Evolutionary conservation across 768 basidiomycete genomes (phyloP).

Genomic region (Termitomyces sp.): DNA sequence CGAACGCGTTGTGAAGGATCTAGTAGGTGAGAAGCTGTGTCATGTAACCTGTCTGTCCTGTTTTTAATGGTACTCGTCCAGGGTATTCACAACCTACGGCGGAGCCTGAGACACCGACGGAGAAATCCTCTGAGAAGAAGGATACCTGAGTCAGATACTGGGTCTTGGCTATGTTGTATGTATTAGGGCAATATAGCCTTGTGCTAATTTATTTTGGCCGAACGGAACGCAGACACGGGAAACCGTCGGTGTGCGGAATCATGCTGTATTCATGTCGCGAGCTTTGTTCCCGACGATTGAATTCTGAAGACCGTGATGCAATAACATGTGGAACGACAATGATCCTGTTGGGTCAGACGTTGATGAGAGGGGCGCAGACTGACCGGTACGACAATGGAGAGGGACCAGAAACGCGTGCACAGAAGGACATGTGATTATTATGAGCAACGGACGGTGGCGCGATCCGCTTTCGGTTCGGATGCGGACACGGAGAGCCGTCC

Average conservation of each 20-base stretch:
- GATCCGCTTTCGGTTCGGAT: constrained; percentile 20
- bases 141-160: constrained; percentile 4
- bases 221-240: constrained; percentile 5
- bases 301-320: no score
- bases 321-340: neutral
- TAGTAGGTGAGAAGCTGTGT: constrained; percentile 36
- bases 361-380: neutral
- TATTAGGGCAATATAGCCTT: constrained; percentile 13
- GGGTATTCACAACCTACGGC: constrained; percentile 8
- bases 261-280: neutral
- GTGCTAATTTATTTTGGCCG: constrained; percentile 5
- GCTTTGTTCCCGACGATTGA: neutral
- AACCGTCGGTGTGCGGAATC: constrained; percentile 6
- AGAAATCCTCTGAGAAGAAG: constrained; percentile 15
- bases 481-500: constrained; percentile 38
- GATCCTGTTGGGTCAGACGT: neutral
- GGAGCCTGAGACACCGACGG: constrained; percentile 9
- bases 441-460: constrained; percentile 12
- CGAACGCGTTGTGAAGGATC: constrained; percentile 68
- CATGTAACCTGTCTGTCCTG: neutral
- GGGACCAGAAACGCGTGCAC: no score
- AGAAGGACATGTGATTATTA: constrained; percentile 17
- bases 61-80: constrained; percentile 3
- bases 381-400: neutral
- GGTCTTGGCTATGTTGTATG: constrained; percentile 10